These are phyloP conservation scores for Galerina sulciceps DNA, from an alignment of 768 basidiomycete species.

Conservation along the genomic window DNA sequence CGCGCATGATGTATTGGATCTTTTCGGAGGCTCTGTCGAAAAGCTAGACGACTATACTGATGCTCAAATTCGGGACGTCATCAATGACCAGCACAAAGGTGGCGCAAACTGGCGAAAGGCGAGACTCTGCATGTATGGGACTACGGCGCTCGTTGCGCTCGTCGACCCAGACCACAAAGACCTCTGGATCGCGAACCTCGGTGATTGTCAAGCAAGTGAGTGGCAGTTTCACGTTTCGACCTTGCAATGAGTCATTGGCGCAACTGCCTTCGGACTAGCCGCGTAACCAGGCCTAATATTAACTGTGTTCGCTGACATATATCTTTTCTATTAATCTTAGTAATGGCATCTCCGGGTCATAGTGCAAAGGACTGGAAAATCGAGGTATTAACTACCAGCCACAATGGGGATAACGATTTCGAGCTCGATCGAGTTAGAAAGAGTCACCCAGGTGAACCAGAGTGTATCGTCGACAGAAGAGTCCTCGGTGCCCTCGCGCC, in stretches of 20 bases:
- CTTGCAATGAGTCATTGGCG: background rate
- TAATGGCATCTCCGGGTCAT: conserved; percentile 53
- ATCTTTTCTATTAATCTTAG: conserved; percentile 30
- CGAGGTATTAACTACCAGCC: conserved; percentile 63
- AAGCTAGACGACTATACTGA: conserved; percentile 56
- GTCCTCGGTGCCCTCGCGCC: conserved; percentile 81
- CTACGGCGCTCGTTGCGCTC: conserved; percentile 74
- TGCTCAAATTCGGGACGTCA: conserved; percentile 56
- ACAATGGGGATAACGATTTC: conserved; percentile 70
- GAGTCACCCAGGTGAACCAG: conserved; percentile 73
- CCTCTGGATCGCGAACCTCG: conserved; percentile 81
- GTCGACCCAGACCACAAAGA: conserved; percentile 71
- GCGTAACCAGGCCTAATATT: background rate
- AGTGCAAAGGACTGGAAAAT: conserved; percentile 58
- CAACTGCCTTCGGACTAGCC: background rate
- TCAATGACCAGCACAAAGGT: conserved; percentile 66
- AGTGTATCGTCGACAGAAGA: conserved; percentile 66
- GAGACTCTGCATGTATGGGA: conserved; percentile 78
- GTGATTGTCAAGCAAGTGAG: conserved; percentile 80
- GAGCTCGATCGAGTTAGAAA: conserved; percentile 66
- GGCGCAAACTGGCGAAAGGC: conserved; percentile 68
- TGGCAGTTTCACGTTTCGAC: conserved; percentile 17
- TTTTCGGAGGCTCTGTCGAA: conserved; percentile 60
- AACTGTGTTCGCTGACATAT: background rate
- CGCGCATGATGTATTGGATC: conserved; percentile 63